phyloP scores from a whole-genome alignment of 179 eudicot genomes.

The Drosera spatulata region DNA sequence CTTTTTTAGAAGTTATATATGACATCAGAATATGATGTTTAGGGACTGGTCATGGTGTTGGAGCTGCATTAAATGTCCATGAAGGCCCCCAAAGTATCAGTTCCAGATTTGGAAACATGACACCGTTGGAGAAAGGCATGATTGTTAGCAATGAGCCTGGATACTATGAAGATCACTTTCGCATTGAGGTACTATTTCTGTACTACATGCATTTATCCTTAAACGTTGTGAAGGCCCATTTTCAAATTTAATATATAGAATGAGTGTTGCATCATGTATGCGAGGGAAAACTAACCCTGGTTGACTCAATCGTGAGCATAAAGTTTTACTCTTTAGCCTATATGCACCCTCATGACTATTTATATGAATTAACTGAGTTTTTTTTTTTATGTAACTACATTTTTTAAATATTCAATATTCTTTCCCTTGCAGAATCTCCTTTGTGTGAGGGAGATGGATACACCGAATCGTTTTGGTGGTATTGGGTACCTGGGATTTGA shows the following conservation, averaged over 20 bases:
- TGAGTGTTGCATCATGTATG: no score
- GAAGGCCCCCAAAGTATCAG: slow-evolving; percentile 99
- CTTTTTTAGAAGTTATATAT: no score
- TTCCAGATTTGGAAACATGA: slow-evolving; percentile 77
- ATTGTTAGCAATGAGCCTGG: slow-evolving; percentile 99
- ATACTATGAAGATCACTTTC: slow-evolving; percentile 89
- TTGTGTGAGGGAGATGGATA: slow-evolving; percentile 57
- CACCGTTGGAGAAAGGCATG: slow-evolving; percentile 91
- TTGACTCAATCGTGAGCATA: no score
- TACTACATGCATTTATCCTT: no score
- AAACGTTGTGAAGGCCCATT: no score
- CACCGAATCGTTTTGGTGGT: slow-evolving; percentile 93
- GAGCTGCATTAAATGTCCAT: slow-evolving; percentile 95
- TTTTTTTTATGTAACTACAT: no score
- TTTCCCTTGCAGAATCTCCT: slow-evolving; percentile 74
- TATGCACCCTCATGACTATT: no score
- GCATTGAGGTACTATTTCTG: slow-evolving; percentile 60
- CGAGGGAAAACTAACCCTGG: no score
- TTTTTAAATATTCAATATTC: background rate
- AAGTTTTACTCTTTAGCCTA: no score
- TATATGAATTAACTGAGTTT: no score
- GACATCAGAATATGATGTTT: background rate
- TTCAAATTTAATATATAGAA: no score
- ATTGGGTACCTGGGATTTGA: slow-evolving; percentile 69
- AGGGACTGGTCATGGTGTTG: slow-evolving; percentile 99